These are phyloP conservation scores for Maudiozyma barnettii DNA, from an alignment of 805 yeast genomes.

Conservation along the genomic window DNA sequence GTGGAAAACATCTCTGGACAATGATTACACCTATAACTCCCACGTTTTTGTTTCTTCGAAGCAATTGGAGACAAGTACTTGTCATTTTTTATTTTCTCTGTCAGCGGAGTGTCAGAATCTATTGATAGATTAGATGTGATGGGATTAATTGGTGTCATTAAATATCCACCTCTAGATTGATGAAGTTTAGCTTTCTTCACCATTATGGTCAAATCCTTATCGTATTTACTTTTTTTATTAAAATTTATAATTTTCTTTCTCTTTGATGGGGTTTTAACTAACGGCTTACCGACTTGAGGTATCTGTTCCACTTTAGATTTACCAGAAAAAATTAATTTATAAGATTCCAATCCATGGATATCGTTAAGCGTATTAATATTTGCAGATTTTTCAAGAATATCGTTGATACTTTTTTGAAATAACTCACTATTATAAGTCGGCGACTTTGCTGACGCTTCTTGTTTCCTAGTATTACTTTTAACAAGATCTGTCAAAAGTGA, in stretches of 20 bases:
- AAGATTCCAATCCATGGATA: no score
- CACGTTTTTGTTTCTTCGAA: constrained; percentile 32
- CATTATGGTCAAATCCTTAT: not conserved
- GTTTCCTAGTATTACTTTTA: not conserved
- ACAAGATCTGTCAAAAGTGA: not conserved
- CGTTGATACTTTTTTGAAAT: not conserved
- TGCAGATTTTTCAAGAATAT: not conserved
- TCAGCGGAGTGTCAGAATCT: not conserved
- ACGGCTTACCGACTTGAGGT: not conserved
- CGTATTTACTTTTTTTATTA: not conserved
- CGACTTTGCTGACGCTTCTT: not conserved
- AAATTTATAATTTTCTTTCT: not conserved
- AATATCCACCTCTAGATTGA: no score
- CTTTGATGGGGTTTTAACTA: not conserved
- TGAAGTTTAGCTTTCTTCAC: not conserved
- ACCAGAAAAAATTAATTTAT: no score
- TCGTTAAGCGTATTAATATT: no score
- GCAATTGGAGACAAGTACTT: constrained; percentile 21
- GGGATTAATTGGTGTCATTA: not conserved
- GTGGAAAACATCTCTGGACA: constrained; percentile 34
- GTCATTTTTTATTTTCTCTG: constrained; percentile 24
- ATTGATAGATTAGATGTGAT: not conserved
- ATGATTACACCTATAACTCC: constrained; percentile 39
- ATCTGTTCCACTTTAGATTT: not conserved
- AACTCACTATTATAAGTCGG: not conserved